Percentiles rank a stretch among this genome's conserved stretches.
These are phyloP conservation scores for Emmonsia crescens DNA, from an alignment of 2,329 filamentous ascomycete genomes.

Conservation along the genomic window DNA sequence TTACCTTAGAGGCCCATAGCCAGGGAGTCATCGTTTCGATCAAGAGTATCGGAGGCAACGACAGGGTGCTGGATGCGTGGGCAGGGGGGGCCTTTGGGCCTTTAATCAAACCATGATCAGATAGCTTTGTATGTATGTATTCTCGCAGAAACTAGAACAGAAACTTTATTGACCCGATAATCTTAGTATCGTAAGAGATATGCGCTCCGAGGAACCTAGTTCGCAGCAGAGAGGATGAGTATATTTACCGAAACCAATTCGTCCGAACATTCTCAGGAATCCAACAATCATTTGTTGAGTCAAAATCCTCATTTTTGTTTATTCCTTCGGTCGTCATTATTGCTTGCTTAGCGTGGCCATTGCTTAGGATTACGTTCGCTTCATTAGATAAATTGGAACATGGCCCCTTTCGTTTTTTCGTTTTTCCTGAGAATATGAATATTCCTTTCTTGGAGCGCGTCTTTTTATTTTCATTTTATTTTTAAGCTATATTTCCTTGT, in stretches of 20 bases:
- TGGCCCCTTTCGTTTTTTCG: neutral
- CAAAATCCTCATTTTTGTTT: neutral
- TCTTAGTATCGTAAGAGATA: neutral
- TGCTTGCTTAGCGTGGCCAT: neutral
- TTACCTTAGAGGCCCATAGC: conserved; percentile 1
- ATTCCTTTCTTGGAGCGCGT: neutral
- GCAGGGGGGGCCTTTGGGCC: neutral
- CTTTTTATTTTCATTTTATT: neutral
- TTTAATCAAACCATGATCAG: neutral
- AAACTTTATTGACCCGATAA: neutral
- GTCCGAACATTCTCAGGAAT: neutral
- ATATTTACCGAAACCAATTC: neutral
- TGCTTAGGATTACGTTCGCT: neutral
- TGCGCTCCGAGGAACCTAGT: neutral
- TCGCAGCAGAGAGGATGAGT: neutral
- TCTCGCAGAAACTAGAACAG: neutral
- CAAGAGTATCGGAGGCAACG: neutral
- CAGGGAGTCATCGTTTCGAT: conserved; percentile 14
- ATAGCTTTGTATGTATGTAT: neutral
- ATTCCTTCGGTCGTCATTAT: too few relatives aligned
- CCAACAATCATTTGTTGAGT: neutral
- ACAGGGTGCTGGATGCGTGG: neutral
- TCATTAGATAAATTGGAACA: neutral
- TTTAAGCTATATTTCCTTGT: too few relatives aligned
- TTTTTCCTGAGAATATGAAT: neutral